These are phyloP conservation scores for Alternaria alternata DNA, from an alignment of 2,329 filamentous ascomycete genomes.

Conservation along the genomic window DNA sequence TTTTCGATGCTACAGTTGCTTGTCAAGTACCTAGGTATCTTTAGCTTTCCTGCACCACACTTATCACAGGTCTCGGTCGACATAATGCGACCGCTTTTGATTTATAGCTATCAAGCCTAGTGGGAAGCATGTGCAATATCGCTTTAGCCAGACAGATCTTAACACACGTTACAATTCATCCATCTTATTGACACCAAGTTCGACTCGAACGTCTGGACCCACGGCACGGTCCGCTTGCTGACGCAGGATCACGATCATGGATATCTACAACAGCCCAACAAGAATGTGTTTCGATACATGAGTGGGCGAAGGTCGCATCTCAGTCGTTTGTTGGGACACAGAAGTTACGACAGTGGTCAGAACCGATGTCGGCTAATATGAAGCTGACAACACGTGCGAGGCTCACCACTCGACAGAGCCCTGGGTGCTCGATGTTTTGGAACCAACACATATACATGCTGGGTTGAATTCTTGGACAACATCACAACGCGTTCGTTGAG, in stretches of 20 bases:
- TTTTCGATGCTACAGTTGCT: neutral
- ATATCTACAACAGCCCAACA: neutral
- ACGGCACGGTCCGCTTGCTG: neutral
- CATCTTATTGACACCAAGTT: neutral
- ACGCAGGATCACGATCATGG: neutral
- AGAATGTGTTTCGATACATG: neutral
- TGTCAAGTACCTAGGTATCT: neutral
- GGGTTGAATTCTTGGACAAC: neutral
- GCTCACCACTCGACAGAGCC: neutral
- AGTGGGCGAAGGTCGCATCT: neutral
- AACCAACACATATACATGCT: neutral
- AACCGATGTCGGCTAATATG: neutral
- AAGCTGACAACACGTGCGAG: neutral
- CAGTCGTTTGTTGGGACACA: neutral
- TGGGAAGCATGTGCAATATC: neutral
- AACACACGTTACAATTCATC: neutral
- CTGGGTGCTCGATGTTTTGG: neutral
- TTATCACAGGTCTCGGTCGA: neutral
- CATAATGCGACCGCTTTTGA: neutral
- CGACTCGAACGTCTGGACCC: neutral
- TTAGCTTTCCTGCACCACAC: neutral
- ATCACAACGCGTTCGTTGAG: neutral
- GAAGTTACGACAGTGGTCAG: neutral
- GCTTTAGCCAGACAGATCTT: neutral
- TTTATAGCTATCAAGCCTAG: neutral